Evolutionary conservation across 2,329 filamentous ascomycete genomes (phyloP), one percentile per base, ranked within the genome.

Genomic region (Pseudocercospora macadamiae): DNA sequence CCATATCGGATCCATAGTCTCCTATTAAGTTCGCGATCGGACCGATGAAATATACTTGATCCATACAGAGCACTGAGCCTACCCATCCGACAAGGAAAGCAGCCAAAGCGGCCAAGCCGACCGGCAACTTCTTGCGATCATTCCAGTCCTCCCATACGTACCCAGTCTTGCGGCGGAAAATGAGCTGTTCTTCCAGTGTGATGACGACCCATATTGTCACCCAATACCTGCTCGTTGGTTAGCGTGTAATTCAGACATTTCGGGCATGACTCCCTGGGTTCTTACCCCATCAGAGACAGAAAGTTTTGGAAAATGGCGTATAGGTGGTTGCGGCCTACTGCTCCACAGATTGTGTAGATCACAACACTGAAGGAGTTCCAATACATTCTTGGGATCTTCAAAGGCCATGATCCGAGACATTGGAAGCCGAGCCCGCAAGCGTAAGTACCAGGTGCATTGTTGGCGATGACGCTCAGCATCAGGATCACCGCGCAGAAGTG

Each of bases 241-340:
- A n/a, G n/a, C n/a, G n/a, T n/a, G n/a, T n/a, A n/a, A n/a, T n/a
- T n/a, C n/a, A n/a, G n/a, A n/a, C n/a, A n/a, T n/a, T n/a, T n/a
- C n/a, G n/a, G n/a, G n/a, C n/a, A n/a, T n/a, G n/a, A n/a, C n/a
- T n/a, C n/a, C n/a, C n/a, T n/a, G n/a, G n/a, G n/a, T n/a, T n/a
- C n/a, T n/a, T n/a, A n/a, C 4, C 77, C 76, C 64, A 81, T 80
- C 16, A 80, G 60, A 6, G 77, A 75, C 14, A 81, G 67, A 55
- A 80, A 78, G 55, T 77, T 74, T 53, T 76, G 70, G 61, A 79
- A 79, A 39, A 80, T 75, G 28, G 74, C 69, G 61, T 77, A 79
- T 1, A 80, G 68, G 37, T 73, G 70, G 51, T 79, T 73, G 1
- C 76, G 73, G 0, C 78, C 78, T 3, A 75, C 77, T 53, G 79